Evolutionary conservation across 176 grass and related monocot species (phyloP).

Genomic region (Urochloa ruziziensis): DNA sequence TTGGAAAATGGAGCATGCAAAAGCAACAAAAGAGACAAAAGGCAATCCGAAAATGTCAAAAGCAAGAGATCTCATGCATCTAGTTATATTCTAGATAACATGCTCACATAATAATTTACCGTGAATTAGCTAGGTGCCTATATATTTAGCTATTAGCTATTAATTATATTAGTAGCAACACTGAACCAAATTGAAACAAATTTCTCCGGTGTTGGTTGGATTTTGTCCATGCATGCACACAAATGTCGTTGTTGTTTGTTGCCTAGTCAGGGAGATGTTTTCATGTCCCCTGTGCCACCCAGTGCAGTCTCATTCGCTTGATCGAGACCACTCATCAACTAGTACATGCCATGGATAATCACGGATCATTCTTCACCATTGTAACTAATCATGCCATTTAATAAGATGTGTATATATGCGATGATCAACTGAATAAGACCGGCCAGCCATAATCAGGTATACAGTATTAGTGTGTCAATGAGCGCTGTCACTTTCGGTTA

Average conservation of each 20-base stretch:
- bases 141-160: too few relatives aligned
- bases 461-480: not conserved
- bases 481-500: not conserved
- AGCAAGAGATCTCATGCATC: not conserved
- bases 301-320: not conserved
- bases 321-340: constrained; percentile 9
- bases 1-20: too few relatives aligned
- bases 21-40: not conserved
- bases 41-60: not conserved
- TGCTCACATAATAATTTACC: too few relatives aligned
- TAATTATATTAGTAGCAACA: too few relatives aligned
- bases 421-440: too few relatives aligned
- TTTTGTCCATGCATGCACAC: not conserved
- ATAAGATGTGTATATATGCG: not conserved
- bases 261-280: not conserved
- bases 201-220: not conserved
- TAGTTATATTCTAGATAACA: too few relatives aligned
- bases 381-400: not conserved
- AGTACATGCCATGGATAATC: not conserved
- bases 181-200: too few relatives aligned
- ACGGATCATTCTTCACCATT: not conserved
- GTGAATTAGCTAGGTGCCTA: too few relatives aligned
- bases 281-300: not conserved
- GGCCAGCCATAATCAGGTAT: too few relatives aligned
- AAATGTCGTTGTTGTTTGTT: not conserved